A percentile compares a stretch with the other conserved stretches of the same genome.
phyloP scores from a whole-genome alignment of 441 rosid genomes.

The Syzygium syzygioides region DNA sequence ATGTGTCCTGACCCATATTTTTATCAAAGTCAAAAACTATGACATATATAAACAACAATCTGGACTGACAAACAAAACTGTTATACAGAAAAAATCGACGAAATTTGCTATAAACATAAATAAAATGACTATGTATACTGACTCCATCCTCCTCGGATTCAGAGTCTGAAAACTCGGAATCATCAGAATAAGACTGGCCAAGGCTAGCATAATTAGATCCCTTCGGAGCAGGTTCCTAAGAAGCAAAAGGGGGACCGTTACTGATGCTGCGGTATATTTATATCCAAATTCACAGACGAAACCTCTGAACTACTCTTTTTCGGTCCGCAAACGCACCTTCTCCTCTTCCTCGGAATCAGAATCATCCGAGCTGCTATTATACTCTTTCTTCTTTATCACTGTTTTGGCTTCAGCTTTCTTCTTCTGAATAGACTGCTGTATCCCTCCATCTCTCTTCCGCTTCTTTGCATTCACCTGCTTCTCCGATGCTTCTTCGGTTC shows the following conservation, averaged over 20 bases:
- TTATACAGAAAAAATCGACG: too few relatives aligned
- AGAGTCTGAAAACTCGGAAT: slow-evolving; percentile 38
- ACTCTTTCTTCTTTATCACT: slow-evolving; percentile 39
- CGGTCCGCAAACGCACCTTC: too few relatives aligned
- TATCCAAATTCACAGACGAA: not conserved
- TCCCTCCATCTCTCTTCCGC: slow-evolving; percentile 40
- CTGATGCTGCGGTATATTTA: not conserved
- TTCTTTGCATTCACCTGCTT: slow-evolving; percentile 51
- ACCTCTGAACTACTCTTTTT: too few relatives aligned
- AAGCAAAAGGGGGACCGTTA: not conserved
- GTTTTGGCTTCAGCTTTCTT: slow-evolving; percentile 37
- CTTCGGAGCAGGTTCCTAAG: slow-evolving; percentile 18
- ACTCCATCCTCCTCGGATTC: slow-evolving; percentile 29
- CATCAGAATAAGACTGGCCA: slow-evolving; percentile 6
- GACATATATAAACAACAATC: too few relatives aligned
- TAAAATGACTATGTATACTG: not conserved
- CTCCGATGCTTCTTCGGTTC: slow-evolving; percentile 46
- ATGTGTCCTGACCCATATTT: too few relatives aligned
- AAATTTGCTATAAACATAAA: too few relatives aligned
- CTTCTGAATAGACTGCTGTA: slow-evolving; percentile 39
- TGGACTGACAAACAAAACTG: not conserved
- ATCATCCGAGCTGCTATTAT: slow-evolving; percentile 8
- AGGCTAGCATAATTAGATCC: slow-evolving; percentile 22
- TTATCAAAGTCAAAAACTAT: too few relatives aligned
- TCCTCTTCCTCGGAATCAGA: slow-evolving; percentile 8